Percentiles rank a stretch among this genome's conserved stretches.
Evolutionary conservation across 306 rosid genomes (phyloP).

Genomic region (Gastrolobium villosum): DNA sequence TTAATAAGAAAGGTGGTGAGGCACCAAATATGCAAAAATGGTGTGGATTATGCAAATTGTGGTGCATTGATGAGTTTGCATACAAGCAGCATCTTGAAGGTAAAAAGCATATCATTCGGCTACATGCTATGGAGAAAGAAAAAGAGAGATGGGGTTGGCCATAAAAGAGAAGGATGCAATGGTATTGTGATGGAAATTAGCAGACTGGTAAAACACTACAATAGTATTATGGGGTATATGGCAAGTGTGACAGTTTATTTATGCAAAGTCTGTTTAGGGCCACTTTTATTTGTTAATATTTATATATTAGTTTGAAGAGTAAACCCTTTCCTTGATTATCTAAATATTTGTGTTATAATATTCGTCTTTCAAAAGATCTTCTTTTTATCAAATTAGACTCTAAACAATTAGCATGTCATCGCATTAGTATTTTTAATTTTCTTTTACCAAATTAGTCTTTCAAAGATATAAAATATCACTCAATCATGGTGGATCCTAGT

Average conservation of each 20-base stretch:
- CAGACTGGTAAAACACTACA: background rate
- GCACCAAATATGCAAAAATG: slow-evolving; percentile 25
- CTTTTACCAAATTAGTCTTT: too few species aligned
- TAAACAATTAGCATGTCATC: too few species aligned
- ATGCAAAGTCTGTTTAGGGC: background rate
- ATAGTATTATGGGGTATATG: background rate
- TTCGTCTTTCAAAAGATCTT: too few species aligned
- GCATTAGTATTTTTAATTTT: too few species aligned
- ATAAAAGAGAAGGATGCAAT: background rate
- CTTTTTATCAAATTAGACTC: too few species aligned
- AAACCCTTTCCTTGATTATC: too few species aligned
- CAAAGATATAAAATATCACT: too few species aligned
- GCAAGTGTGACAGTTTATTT: background rate
- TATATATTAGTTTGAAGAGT: too few species aligned
- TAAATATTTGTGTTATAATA: too few species aligned
- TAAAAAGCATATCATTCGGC: slow-evolving; percentile 36
- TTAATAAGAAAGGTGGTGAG: slow-evolving; percentile 14
- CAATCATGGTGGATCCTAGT: too few species aligned
- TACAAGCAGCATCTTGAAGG: slow-evolving; percentile 49
- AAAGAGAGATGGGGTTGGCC: background rate
- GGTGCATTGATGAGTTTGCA: slow-evolving; percentile 43
- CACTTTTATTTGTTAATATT: background rate
- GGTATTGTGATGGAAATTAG: background rate
- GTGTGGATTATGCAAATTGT: slow-evolving; percentile 48
- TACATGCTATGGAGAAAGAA: slow-evolving; percentile 30